Conservation (phyloP, 306 rosid genomes). For the Begonia fuchsioides region DNA sequence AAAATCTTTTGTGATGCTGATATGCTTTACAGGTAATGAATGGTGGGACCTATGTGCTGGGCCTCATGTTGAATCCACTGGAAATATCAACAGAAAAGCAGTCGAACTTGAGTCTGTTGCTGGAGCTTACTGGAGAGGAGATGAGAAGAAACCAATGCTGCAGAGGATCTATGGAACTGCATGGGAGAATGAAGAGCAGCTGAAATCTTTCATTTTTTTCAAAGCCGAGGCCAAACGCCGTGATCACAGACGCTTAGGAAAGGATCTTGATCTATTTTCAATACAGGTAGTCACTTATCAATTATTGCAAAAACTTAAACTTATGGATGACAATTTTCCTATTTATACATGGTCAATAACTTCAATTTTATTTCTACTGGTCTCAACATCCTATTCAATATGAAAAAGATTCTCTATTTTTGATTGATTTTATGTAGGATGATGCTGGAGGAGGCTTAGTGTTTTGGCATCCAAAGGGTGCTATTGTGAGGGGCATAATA, state of each 20-base stretch:
- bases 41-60: conserved; percentile 99
- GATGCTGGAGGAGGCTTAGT: conserved; percentile 98
- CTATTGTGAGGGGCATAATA: conserved; percentile 72
- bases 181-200: conserved; percentile 86
- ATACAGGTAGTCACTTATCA: conserved; percentile 44
- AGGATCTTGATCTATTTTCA: conserved; percentile 93
- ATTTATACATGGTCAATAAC: too few relatives aligned
- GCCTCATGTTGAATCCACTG: conserved; percentile 91
- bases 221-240: conserved; percentile 95
- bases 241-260: conserved; percentile 90
- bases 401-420: background rate
- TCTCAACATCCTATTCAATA: too few relatives aligned
- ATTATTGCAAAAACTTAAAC: too few relatives aligned
- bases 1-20: background rate
- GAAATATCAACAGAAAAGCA: conserved; percentile 75
- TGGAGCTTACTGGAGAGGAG: conserved; percentile 99
- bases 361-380: too few relatives aligned
- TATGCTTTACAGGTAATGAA: conserved; percentile 38
- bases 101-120: conserved; percentile 97
- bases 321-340: too few relatives aligned
- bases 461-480: conserved; percentile 99
- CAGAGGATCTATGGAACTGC: conserved; percentile 98
- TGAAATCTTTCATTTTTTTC: conserved; percentile 81
- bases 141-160: conserved; percentile 82
- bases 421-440: conserved; percentile 33